Evolutionary conservation across 2,329 filamentous ascomycete species (phyloP), one percentile per base, ranked within the genome.

Genomic region (Colletotrichum sublineola): DNA sequence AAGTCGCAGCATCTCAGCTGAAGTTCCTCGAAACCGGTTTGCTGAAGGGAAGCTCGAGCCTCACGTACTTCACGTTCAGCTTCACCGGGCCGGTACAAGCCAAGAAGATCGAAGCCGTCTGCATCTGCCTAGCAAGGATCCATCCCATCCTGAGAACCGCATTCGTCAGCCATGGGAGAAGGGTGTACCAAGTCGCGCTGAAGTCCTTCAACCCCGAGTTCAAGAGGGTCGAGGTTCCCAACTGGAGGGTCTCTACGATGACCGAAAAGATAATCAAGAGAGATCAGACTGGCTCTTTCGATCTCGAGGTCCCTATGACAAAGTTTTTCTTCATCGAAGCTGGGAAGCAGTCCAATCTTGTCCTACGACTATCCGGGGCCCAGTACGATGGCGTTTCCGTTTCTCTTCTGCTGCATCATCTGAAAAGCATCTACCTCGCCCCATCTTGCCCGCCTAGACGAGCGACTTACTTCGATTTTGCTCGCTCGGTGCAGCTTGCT

Each of bases 61-160:
- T 88, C 55, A 81, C 83, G 74, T 87, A 86, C 75, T 79, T 88
- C 4, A 77, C 85, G 1, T 82, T 89, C 71, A 84, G 82, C 44
- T 86, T 87, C 78, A 84, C 80, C 33, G 86, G 86, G 0, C 77
- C 81, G 0, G 75, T 88, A 0, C 80, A 84, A 40, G 75, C 78
- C 56, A 80, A 81, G 53, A 84, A 82, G 71, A 82, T 88, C 1
- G 83, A 87, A 70, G 80, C 82, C 1, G 85, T 86, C 0, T 88
- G 86, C 74, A 79, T 81, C 31, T 81, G 82, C 15, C 80, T 89
- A 11, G 79, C 80, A 0, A 78, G 78, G 44, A 80, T 86, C 46
- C 87, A 89, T 53, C 84, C 86, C 0, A 86, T 88, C 38, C 81
- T 91, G 9, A 85, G 88, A 31, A 89, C 89, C 0, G 84, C 85